Evolutionary conservation across 345 rosid genomes (phyloP).

Genomic region (Pistacia integerrima): DNA sequence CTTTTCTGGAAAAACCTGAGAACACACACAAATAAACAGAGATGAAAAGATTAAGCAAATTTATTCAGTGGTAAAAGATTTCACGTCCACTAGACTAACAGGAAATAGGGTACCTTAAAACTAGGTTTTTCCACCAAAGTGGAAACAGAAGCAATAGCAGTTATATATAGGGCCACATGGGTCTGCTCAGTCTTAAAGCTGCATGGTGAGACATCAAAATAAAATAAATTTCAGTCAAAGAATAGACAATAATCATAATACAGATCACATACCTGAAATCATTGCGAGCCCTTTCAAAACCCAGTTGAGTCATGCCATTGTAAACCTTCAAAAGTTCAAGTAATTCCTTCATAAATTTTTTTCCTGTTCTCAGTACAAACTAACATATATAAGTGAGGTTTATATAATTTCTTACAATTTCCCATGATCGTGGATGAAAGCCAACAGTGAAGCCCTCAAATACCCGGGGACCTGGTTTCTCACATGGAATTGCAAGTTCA

Average conservation of each 20-base stretch:
- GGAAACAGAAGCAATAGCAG: conserved; percentile 81
- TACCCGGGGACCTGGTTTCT: conserved; percentile 76
- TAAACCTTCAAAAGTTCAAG: conserved; percentile 53
- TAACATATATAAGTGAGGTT: conserved; percentile 5
- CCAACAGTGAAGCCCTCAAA: conserved; percentile 94
- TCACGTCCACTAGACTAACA: conserved; percentile 7
- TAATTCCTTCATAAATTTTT: conserved; percentile 1
- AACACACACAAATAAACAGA: conserved; percentile 14
- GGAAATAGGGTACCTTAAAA: conserved; percentile 44
- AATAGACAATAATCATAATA: neutral
- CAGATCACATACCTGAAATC: conserved; percentile 62
- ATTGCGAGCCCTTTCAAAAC: conserved; percentile 59
- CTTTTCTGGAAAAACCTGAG: conserved; percentile 69
- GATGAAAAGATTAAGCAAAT: conserved; percentile 10
- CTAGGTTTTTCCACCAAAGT: conserved; percentile 64
- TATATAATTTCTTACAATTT: conserved; percentile 60
- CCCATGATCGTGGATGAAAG: conserved; percentile 94
- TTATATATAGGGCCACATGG: conserved; percentile 77
- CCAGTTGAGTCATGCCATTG: conserved; percentile 88
- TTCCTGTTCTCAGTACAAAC: conserved; percentile 4
- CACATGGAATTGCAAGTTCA: conserved; percentile 86
- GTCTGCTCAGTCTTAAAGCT: conserved; percentile 87
- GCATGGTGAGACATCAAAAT: conserved; percentile 13
- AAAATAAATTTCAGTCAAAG: neutral
- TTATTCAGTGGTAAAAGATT: conserved; percentile 7